Evolutionary conservation across 1,284 basidiomycete species (phyloP), one percentile per base, ranked within the genome.

Genomic region (Trichosporon sp.): DNA sequence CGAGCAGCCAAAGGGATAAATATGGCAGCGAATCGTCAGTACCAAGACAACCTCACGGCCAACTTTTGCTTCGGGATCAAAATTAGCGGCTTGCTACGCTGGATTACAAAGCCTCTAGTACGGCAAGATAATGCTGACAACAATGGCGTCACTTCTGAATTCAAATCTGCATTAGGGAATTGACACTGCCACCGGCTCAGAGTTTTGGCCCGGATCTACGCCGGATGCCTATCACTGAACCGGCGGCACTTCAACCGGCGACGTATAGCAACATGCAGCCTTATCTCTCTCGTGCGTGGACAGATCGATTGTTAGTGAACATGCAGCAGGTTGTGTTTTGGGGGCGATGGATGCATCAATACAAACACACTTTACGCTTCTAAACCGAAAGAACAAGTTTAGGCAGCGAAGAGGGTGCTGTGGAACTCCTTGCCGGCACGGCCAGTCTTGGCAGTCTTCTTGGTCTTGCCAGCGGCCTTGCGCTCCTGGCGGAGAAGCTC

Each of bases 391-490:
- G 56, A 33, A 60, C 37, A n/a, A 49, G 62, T 72, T 91, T 84
- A 96, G 77, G 91, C 87, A 80, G 93, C 87, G 73, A 90, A 88
- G 78, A 97, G 87, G 71, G 86, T 92, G 73, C 85, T 85, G 79
- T 93, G 83, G 91, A 96, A 97, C 66, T 86, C 85, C 82, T 92
- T 88, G 80, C 89, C 88, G 70, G 91, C 91, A 66, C 87, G 83
- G 66, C 73, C 77, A 54, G 67, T 69, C 40, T 76, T 73, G 58
- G 70, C 70, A 61, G 78, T 67, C 76, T 80, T 80, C 79, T 81
- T 80, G 69, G 71, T 74, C 66, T 65, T 65, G 65, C 74, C 76
- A 69, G 76, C 76, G 66, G 73, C 69, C 72, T 78, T 78, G 66
- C 74, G 73, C 76, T 80, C 74, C 69, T 73, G 70, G 71, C 75